phyloP scores from a whole-genome alignment of 768 basidiomycete genomes.

The Flagelloscypha sp. region DNA sequence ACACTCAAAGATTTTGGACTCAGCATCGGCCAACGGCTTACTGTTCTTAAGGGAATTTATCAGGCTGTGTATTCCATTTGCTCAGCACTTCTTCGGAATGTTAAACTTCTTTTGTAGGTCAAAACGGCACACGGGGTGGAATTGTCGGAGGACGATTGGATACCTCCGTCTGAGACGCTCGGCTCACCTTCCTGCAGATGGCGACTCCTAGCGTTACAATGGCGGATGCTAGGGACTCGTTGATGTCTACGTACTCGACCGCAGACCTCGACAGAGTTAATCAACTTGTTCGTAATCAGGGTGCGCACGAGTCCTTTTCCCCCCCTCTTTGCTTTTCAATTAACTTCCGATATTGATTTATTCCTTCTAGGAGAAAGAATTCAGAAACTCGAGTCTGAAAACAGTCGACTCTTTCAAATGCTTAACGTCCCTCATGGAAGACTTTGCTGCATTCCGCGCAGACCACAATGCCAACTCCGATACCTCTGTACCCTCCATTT shows the following conservation, averaged over 20 bases:
- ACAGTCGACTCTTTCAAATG: constrained; percentile 43
- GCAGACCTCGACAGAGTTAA: too few relatives aligned
- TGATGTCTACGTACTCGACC: not conserved
- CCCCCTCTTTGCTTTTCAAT: too few relatives aligned
- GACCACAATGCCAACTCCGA: constrained; percentile 10
- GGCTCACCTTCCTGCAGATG: constrained; percentile 5
- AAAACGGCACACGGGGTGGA: constrained; percentile 81
- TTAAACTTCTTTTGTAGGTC: too few relatives aligned
- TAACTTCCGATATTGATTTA: too few relatives aligned
- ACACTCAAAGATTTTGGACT: constrained; percentile 82
- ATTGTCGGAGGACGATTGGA: constrained; percentile 76
- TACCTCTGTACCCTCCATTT: constrained; percentile 3
- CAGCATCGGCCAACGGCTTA: constrained; percentile 84
- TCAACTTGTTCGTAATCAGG: too few relatives aligned
- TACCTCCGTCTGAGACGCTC: constrained; percentile 70
- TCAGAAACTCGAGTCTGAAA: constrained; percentile 55
- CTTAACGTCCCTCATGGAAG: constrained; percentile 33
- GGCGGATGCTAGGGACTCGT: constrained; percentile 16
- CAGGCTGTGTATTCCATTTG: too few relatives aligned
- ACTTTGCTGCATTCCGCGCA: constrained; percentile 13
- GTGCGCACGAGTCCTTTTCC: too few relatives aligned
- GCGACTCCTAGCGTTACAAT: constrained; percentile 19
- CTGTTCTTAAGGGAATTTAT: constrained; percentile 90
- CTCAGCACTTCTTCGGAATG: too few relatives aligned
- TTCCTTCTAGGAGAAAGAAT: constrained; percentile 39